A percentile compares a stretch with the other conserved stretches of the same genome.
phyloP scores from a whole-genome alignment of 1,139 yeast species.

The Blastobotrys serpentis region DNA sequence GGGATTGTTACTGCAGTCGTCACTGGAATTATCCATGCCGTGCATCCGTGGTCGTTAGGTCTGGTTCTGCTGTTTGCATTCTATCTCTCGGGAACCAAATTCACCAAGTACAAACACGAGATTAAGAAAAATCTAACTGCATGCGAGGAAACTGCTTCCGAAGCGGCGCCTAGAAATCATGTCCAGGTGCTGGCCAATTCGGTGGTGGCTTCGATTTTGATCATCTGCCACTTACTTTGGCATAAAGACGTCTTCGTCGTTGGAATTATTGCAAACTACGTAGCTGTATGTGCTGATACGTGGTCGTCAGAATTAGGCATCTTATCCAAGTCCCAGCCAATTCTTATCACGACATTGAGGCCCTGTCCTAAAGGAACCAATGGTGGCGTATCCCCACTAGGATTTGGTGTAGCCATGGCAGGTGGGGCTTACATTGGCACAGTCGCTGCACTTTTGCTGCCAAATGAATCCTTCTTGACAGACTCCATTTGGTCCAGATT shows the following conservation, averaged over 20 bases:
- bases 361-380: constrained; percentile 51
- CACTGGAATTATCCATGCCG: constrained; percentile 44
- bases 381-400: constrained; percentile 47
- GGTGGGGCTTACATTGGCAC: constrained; percentile 44
- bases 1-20: constrained; percentile 43
- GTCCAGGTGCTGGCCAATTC: constrained; percentile 48
- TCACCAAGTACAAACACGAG: constrained; percentile 43
- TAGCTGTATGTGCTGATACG: constrained; percentile 50
- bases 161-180: constrained; percentile 37
- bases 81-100: constrained; percentile 43
- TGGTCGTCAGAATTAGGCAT: constrained; percentile 53
- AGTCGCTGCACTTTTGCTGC: constrained; percentile 32
- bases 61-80: constrained; percentile 41
- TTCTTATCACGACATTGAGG: constrained; percentile 44
- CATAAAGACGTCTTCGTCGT: constrained; percentile 19
- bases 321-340: constrained; percentile 41
- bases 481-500: constrained; percentile 21
- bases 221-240: constrained; percentile 25
- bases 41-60: constrained; percentile 40
- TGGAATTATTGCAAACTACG: constrained; percentile 46
- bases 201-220: constrained; percentile 37
- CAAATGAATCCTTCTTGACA: constrained; percentile 17
- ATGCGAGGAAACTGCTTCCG: constrained; percentile 19
- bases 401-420: constrained; percentile 41
- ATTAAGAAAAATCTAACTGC: constrained; percentile 34